Base-by-base conservation (phyloP, 305 asterid species). In the Euphrasia arctica region DNA sequence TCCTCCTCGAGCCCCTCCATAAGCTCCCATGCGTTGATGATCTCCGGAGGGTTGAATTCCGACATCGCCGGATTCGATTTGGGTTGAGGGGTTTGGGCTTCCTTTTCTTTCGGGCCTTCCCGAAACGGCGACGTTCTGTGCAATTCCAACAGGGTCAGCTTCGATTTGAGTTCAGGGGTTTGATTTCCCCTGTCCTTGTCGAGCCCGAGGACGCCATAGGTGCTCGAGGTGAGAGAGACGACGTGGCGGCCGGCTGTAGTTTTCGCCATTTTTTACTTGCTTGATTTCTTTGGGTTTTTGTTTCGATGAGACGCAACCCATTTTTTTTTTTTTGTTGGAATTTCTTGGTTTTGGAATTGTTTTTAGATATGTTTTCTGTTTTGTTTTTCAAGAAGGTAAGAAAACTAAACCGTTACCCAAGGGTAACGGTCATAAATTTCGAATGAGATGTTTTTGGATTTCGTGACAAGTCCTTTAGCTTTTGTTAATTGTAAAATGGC, bases 1-100 rank as follows among this genome's bases (percentile, higher is more conserved):
- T 72, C 85, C 60, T 92, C 96, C 56, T 92, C 98, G 25, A 92
- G 91, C 4, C 86, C 98, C 57, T 84, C 86, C 97, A 89, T 92
- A 0, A 89, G 82, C 75, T 89, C 98, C 96, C 95, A 89, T 54
- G 96, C 72, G 34, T 89, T 84, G 47, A 91, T 91, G 11, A 83
- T 79, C 83, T 91, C 98, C 36, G 36, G 36, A 1, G 92, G 83
- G 63, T 73, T 78, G 25, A 47, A 65, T 18, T 79, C 92, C 12
- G 9, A 7, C 5, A 51, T 49, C n/a, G 69, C 57, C 34, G 74
- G 77, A 1, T 55, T 74, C 29, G 58, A 55, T 4, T 34, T 57
- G 39, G 6, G 63, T 11, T 32, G 6, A 32, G 36, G 36, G 36
- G 36, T 32, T 32, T 3, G 36, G 36, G 36, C 5, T 32, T 32